Evolutionary conservation across 768 basidiomycete genomes (phyloP).

Genomic region (Mycena albidolilacea): DNA sequence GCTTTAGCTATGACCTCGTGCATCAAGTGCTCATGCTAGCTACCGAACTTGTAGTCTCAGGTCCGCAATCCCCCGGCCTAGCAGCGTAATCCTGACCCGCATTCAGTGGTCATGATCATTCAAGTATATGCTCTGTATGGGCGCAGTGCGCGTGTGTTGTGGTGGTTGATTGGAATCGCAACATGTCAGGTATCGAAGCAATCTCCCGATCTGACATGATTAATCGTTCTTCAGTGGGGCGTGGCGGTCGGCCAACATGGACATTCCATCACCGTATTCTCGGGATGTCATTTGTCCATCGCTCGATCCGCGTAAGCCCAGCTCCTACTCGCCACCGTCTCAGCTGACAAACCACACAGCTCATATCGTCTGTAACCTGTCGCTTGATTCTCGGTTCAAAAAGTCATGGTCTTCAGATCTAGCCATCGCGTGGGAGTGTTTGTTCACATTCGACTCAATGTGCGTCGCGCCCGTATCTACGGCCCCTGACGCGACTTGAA

Average conservation of each 20-base stretch:
- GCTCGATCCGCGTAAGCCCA: no score
- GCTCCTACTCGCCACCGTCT: no score
- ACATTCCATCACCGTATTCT: constrained; percentile 9
- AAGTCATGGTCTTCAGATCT: not conserved
- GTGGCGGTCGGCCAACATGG: constrained; percentile 20
- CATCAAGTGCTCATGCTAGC: constrained; percentile 49
- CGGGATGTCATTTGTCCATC: constrained; percentile 26
- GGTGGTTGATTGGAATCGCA: constrained; percentile 37
- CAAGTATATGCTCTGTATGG: constrained; percentile 53
- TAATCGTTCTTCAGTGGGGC: constrained; percentile 31
- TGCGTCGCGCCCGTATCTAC: not conserved
- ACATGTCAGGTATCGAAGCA: not conserved
- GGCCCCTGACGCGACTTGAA: not conserved
- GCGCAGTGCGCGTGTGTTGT: constrained; percentile 43
- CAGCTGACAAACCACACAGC: no score
- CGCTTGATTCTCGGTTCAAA: not conserved
- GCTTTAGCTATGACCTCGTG: constrained; percentile 41
- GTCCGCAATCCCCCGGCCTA: not conserved
- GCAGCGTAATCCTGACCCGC: not conserved
- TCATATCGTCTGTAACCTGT: no score
- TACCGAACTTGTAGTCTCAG: constrained; percentile 44
- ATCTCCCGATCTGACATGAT: not conserved
- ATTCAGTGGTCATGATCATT: constrained; percentile 46
- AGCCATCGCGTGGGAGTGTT: constrained; percentile 48
- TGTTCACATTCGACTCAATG: constrained; percentile 49